Percentiles rank a stretch among this genome's conserved stretches.
These are phyloP conservation scores for Cystobasidium pallidum DNA, from an alignment of 1,284 basidiomycete genomes.

Conservation along the genomic window DNA sequence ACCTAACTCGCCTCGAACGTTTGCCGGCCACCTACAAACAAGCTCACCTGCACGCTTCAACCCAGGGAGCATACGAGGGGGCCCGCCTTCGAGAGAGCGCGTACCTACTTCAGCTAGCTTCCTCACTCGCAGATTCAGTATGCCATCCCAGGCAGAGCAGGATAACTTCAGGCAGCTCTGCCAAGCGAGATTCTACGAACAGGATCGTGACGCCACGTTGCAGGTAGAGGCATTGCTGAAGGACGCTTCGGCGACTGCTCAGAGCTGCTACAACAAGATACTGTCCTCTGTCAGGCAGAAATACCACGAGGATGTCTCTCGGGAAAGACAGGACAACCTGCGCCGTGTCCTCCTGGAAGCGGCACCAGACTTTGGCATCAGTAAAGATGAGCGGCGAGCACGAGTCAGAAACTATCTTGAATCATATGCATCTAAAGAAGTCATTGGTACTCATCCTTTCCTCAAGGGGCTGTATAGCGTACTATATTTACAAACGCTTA, in stretches of 20 bases:
- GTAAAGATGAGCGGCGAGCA: constrained; percentile 23
- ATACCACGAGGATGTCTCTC: constrained; percentile 42
- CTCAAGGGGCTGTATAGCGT: constrained; percentile 30
- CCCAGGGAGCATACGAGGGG: background rate
- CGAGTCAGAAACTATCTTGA: constrained; percentile 28
- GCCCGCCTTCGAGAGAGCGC: constrained; percentile 10
- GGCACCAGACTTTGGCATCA: constrained; percentile 7
- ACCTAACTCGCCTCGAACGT: background rate
- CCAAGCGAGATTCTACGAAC: constrained; percentile 39
- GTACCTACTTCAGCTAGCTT: constrained; percentile 9
- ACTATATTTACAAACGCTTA: constrained; percentile 31
- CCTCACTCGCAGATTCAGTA: constrained; percentile 32
- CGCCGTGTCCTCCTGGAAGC: constrained; percentile 20
- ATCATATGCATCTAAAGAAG: constrained; percentile 30
- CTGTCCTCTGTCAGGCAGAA: constrained; percentile 30
- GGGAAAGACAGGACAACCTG: constrained; percentile 4
- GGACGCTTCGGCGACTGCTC: constrained; percentile 19
- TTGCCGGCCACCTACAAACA: too few species aligned
- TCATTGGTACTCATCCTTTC: constrained; percentile 46
- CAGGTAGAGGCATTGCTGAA: constrained; percentile 37
- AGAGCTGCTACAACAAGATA: constrained; percentile 41
- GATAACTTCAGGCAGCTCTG: constrained; percentile 37
- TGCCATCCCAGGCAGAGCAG: constrained; percentile 37
- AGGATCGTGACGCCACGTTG: constrained; percentile 29
- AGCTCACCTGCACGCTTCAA: background rate